Percentiles rank a stretch among this genome's conserved stretches.
Evolutionary conservation across 345 rosid species (phyloP).

Genomic region (Brassica juncea): DNA sequence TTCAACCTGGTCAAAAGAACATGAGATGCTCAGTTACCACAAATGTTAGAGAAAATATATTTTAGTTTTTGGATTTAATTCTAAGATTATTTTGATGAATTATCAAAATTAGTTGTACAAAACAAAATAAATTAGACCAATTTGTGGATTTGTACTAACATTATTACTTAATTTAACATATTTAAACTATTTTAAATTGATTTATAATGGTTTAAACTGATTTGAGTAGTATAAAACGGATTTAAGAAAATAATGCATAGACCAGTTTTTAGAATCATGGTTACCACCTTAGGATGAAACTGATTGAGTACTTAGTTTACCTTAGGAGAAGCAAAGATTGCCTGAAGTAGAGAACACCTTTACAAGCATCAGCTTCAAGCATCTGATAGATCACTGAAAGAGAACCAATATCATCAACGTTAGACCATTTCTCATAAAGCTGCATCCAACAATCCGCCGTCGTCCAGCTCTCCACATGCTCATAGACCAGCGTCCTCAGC

Average conservation of each 20-base stretch:
- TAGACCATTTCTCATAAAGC: conserved; percentile 91
- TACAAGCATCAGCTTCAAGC: conserved; percentile 94
- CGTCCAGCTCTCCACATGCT: conserved; percentile 89
- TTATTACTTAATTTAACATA: no score
- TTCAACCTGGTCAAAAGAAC: conserved; percentile 62
- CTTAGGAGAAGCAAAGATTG: conserved; percentile 96
- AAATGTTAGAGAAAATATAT: no score
- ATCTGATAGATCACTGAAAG: conserved; percentile 98
- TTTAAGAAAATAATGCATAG: no score
- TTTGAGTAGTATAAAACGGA: no score
- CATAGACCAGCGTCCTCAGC: conserved; percentile 82
- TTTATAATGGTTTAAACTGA: no score
- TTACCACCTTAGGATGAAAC: background rate
- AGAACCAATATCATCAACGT: conserved; percentile 95
- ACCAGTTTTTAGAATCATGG: no score
- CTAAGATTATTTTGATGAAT: no score
- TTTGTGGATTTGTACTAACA: no score
- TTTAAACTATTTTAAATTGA: no score
- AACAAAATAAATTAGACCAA: no score
- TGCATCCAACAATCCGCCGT: conserved; percentile 99
- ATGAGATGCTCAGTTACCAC: background rate
- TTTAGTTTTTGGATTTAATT: no score
- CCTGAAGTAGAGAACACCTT: conserved; percentile 88
- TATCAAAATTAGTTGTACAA: no score
- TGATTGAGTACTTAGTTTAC: conserved; percentile 31